A percentile compares a stretch with the other conserved stretches of the same genome.
These are phyloP conservation scores for Laguncularia racemosa DNA, from an alignment of 345 rosid species.

Conservation along the genomic window DNA sequence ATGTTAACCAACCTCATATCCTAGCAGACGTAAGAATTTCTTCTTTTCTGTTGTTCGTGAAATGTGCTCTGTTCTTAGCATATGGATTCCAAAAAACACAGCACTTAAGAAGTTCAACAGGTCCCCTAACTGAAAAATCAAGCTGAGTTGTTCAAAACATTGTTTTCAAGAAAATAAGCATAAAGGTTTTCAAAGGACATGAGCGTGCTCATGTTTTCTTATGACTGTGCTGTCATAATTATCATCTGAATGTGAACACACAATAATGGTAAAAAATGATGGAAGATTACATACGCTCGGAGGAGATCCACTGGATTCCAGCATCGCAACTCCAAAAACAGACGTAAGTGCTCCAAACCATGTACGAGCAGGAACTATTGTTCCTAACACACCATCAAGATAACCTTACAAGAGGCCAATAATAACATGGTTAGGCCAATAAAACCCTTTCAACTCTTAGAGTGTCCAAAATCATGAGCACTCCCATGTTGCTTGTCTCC, in stretches of 20 bases:
- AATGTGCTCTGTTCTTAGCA: constrained; percentile 53
- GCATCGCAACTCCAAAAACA: constrained; percentile 44
- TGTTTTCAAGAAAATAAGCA: too few species aligned
- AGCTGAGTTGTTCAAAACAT: background rate
- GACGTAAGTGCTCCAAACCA: constrained; percentile 64
- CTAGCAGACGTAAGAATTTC: constrained; percentile 43
- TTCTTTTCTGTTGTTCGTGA: constrained; percentile 39
- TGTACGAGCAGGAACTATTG: constrained; percentile 43
- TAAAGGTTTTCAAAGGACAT: background rate
- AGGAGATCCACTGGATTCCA: constrained; percentile 60
- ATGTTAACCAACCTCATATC: constrained; percentile 36
- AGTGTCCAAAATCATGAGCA: too few species aligned
- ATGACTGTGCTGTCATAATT: too few species aligned
- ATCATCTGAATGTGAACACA: too few species aligned
- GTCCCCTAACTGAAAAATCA: constrained; percentile 43
- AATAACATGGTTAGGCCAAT: too few species aligned
- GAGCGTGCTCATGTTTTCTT: background rate
- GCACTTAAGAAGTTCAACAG: constrained; percentile 56
- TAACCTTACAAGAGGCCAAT: constrained; percentile 28
- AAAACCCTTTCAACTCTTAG: too few species aligned
- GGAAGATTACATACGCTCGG: constrained; percentile 30
- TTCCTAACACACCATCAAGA: constrained; percentile 71
- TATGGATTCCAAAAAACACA: constrained; percentile 57
- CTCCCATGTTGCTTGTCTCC: too few species aligned
- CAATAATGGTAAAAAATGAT: background rate